A percentile compares a stretch with the other conserved stretches of the same genome.
These are phyloP conservation scores for Tricholoma terreum DNA, from an alignment of 768 basidiomycete genomes.

Conservation along the genomic window DNA sequence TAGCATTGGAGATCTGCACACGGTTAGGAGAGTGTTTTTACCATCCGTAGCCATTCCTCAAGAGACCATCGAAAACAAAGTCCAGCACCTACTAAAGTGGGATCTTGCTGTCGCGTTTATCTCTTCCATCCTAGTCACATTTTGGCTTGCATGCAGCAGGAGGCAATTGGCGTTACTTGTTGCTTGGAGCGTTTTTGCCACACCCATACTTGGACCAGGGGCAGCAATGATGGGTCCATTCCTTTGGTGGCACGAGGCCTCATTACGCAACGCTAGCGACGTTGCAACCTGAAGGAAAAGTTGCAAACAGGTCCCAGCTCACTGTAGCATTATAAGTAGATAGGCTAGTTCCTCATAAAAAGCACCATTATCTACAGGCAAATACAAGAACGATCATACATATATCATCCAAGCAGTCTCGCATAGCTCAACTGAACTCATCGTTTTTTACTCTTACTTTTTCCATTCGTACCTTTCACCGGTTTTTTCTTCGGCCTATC, in stretches of 20 bases:
- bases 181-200: slow-evolving; percentile 42
- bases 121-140: slow-evolving; percentile 40
- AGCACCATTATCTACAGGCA: neutral
- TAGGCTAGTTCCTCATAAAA: neutral
- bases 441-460: slow-evolving; percentile 36
- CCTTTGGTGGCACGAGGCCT: slow-evolving; percentile 44
- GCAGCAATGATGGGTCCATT: slow-evolving; percentile 47
- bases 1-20: slow-evolving; percentile 24
- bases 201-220: slow-evolving; percentile 45
- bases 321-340: neutral
- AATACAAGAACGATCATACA: neutral
- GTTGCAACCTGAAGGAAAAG: neutral
- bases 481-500: slow-evolving; percentile 49
- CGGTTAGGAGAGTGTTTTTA: slow-evolving; percentile 32
- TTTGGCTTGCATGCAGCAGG: slow-evolving; percentile 44
- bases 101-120: slow-evolving; percentile 39
- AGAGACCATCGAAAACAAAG: slow-evolving; percentile 24
- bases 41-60: slow-evolving; percentile 30
- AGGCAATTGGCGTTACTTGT: slow-evolving; percentile 32
- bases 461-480: slow-evolving; percentile 31
- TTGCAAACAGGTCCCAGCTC: neutral
- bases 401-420: neutral
- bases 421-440: slow-evolving; percentile 8
- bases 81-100: slow-evolving; percentile 50
- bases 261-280: neutral